Conservation (phyloP, 129 eudicot genomes). For the Silybum marianum region DNA sequence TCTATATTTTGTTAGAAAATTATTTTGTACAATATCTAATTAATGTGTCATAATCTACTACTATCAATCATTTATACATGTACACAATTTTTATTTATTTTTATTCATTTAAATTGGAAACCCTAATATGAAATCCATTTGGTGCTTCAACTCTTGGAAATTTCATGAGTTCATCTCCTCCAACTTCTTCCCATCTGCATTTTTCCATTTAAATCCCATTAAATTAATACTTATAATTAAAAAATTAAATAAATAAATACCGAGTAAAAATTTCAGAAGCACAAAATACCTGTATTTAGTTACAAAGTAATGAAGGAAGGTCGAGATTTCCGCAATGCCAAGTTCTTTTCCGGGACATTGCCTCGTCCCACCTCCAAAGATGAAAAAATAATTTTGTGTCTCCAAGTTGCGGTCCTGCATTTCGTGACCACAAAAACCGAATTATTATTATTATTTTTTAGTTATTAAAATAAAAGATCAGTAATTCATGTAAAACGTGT, state of each 20-base stretch:
- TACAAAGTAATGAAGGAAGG: conserved; percentile 85
- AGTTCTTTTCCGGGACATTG: conserved; percentile 94
- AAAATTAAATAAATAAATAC: not conserved
- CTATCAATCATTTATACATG: conserved; percentile 50
- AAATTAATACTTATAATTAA: not conserved
- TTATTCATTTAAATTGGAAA: conserved; percentile 49
- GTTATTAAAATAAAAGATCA: not conserved
- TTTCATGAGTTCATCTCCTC: conserved; percentile 81
- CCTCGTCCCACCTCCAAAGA: conserved; percentile 95
- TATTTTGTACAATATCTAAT: conserved; percentile 35
- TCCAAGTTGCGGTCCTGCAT: conserved; percentile 69
- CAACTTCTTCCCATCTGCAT: conserved; percentile 93
- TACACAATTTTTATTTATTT: conserved; percentile 18
- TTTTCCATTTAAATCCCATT: not conserved
- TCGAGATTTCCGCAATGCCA: conserved; percentile 85
- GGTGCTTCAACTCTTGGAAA: conserved; percentile 99
- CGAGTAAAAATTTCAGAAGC: not conserved
- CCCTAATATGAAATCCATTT: conserved; percentile 79
- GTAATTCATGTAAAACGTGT: not conserved
- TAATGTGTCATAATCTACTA: conserved; percentile 40
- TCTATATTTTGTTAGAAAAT: conserved; percentile 41
- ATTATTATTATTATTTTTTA: not conserved
- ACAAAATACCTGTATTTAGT: conserved; percentile 68
- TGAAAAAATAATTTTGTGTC: conserved; percentile 58
- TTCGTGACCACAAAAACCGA: not conserved